Evolutionary conservation across 2,329 filamentous ascomycete species (phyloP).

Genomic region (Lasiodiplodia sp.): DNA sequence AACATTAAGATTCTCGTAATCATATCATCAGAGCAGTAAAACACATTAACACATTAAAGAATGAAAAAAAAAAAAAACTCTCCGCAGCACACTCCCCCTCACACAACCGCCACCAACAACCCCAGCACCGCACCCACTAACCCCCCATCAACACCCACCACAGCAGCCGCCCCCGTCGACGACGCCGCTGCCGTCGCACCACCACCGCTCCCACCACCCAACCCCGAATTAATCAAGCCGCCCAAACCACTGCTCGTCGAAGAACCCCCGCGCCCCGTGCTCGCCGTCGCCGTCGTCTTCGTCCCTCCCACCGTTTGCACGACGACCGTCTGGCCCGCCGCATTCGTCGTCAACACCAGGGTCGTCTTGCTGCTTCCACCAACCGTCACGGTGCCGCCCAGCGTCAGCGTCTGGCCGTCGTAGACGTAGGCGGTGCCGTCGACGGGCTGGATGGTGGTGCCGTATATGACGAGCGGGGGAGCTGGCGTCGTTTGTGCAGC

Average conservation of each 20-base stretch:
- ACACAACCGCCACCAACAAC: constrained; percentile 1
- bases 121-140: not conserved
- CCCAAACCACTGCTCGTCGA: not conserved
- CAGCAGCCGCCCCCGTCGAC: constrained; percentile 9
- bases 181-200: not conserved
- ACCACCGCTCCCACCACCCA: not conserved
- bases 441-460: constrained; percentile 2
- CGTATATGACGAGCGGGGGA: constrained; percentile 6
- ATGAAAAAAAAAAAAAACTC: not conserved
- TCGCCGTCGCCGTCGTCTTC: not conserved
- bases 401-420: constrained; percentile 4
- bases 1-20: not conserved
- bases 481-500: not conserved
- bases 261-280: no score
- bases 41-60: not conserved
- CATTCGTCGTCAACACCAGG: constrained; percentile 24
- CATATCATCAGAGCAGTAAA: not conserved
- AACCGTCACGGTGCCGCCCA: constrained; percentile 6
- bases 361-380: not conserved
- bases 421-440: constrained; percentile 8
- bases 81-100: not conserved
- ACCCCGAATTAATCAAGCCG: constrained; percentile 10
- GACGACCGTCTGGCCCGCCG: constrained; percentile 21
- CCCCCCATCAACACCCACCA: not conserved
- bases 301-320: not conserved